A percentile compares a stretch with the other conserved stretches of the same genome.
phyloP scores from a whole-genome alignment of 805 yeast species.

The Spathaspora boniae region DNA sequence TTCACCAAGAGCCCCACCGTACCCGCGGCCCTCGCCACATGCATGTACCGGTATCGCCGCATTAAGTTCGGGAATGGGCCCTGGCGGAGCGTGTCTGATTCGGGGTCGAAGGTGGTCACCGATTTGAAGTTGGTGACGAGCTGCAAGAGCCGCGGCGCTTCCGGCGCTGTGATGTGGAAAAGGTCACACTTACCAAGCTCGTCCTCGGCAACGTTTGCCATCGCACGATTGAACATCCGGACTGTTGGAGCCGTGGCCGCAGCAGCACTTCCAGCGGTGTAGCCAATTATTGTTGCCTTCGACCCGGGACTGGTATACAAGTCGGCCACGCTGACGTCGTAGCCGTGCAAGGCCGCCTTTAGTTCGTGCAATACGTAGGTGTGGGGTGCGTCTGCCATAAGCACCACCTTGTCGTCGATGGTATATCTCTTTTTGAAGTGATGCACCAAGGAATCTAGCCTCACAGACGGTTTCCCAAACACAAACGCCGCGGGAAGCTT shows the following conservation, averaged over 20 bases:
- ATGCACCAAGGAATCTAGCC: conserved; percentile 33
- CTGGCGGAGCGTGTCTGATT: conserved; percentile 22
- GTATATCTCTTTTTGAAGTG: conserved; percentile 43
- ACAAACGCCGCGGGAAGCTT: conserved; percentile 74
- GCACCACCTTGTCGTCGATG: conserved; percentile 41
- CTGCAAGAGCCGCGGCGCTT: conserved; percentile 73
- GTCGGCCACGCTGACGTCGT: conserved; percentile 32
- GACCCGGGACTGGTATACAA: conserved; percentile 22
- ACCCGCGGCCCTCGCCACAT: conserved; percentile 84
- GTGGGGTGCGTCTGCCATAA: conserved; percentile 77
- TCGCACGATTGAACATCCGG: conserved; percentile 1
- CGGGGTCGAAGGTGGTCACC: conserved; percentile 50
- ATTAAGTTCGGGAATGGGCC: conserved; percentile 79
- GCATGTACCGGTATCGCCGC: conserved; percentile 84
- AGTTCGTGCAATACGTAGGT: conserved; percentile 43
- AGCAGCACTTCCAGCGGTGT: conserved; percentile 17
- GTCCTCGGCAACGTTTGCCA: conserved; percentile 24
- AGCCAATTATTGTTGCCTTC: conserved; percentile 42
- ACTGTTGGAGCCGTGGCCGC: too few relatives aligned
- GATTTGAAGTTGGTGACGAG: conserved; percentile 67
- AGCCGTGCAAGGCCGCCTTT: conserved; percentile 31
- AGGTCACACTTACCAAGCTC: conserved; percentile 46
- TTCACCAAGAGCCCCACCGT: conserved; percentile 90
- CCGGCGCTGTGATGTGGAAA: conserved; percentile 71
- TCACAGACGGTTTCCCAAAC: conserved; percentile 65